A percentile compares a stretch with the other conserved stretches of the same genome.
These are phyloP conservation scores for Marasmius oreades DNA, from an alignment of 1,284 basidiomycete species.

Conservation along the genomic window DNA sequence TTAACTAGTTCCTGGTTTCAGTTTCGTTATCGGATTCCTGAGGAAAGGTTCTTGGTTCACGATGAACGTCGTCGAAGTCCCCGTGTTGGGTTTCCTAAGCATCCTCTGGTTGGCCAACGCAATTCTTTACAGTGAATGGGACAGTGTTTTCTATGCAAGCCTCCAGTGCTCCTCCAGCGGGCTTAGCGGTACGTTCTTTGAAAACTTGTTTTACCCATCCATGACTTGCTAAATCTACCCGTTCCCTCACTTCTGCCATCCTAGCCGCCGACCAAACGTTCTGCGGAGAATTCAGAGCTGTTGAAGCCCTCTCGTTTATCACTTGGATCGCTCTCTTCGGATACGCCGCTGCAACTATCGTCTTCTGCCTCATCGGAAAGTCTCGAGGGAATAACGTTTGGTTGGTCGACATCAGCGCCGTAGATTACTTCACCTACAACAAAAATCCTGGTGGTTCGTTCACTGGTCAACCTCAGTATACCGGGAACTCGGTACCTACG, in stretches of 20 bases:
- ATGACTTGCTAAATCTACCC: neutral
- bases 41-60: neutral
- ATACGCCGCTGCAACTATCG: neutral
- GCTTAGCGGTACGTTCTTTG: neutral
- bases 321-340: neutral
- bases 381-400: neutral
- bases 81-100: neutral
- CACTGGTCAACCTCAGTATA: neutral
- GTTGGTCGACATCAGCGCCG: neutral
- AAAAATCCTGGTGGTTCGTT: too few relatives aligned
- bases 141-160: neutral
- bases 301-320: neutral
- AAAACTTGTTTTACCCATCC: neutral
- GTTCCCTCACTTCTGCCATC: too few relatives aligned
- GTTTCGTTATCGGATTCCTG: neutral
- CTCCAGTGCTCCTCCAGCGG: neutral
- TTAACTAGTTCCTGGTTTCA: neutral
- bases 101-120: neutral
- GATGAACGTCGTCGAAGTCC: conserved; percentile 1
- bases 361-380: neutral
- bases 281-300: too few relatives aligned
- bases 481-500: neutral
- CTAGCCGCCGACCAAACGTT: neutral
- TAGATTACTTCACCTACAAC: neutral
- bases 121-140: neutral